phyloP scores from a whole-genome alignment of 768 basidiomycete species.

The Pleurotus ostreatus region DNA sequence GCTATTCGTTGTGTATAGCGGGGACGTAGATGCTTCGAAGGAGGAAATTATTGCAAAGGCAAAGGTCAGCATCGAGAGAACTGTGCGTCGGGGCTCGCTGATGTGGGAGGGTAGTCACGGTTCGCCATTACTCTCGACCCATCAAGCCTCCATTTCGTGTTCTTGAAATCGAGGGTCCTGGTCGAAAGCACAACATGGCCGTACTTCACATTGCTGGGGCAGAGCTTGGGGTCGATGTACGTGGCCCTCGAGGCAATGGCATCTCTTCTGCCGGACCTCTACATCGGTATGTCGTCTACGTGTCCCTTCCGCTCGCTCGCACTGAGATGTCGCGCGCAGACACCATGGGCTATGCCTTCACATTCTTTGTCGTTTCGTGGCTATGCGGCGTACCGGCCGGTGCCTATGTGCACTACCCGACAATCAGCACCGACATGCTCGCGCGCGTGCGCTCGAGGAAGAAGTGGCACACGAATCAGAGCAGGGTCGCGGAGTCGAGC shows the following conservation, averaged over 20 bases:
- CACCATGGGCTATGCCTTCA: slow-evolving; percentile 98
- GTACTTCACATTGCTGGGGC: slow-evolving; percentile 88
- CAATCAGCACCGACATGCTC: slow-evolving; percentile 93
- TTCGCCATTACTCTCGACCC: slow-evolving; percentile 78
- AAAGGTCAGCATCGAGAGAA: slow-evolving; percentile 45
- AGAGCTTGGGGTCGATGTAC: slow-evolving; percentile 83
- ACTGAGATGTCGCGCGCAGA: slow-evolving; percentile 43
- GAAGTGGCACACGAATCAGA: slow-evolving; percentile 60
- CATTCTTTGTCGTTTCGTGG: slow-evolving; percentile 71
- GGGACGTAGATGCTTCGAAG: slow-evolving; percentile 80
- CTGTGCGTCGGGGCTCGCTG: neutral
- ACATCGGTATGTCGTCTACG: slow-evolving; percentile 59
- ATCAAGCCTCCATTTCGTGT: slow-evolving; percentile 72
- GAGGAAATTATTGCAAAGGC: slow-evolving; percentile 77
- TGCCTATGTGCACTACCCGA: slow-evolving; percentile 95
- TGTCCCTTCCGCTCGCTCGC: slow-evolving; percentile 6
- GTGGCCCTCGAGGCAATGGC: slow-evolving; percentile 83
- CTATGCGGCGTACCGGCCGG: slow-evolving; percentile 70
- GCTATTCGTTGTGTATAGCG: slow-evolving; percentile 83
- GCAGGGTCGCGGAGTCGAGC: slow-evolving; percentile 48
- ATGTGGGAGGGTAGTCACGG: slow-evolving; percentile 47
- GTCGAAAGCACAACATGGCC: slow-evolving; percentile 85
- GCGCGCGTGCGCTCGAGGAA: slow-evolving; percentile 62
- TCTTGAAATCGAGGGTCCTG: slow-evolving; percentile 61
- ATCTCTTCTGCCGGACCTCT: slow-evolving; percentile 81